phyloP scores from a whole-genome alignment of 352 stramenopile species.

The Phytophthora boehmeriae region DNA sequence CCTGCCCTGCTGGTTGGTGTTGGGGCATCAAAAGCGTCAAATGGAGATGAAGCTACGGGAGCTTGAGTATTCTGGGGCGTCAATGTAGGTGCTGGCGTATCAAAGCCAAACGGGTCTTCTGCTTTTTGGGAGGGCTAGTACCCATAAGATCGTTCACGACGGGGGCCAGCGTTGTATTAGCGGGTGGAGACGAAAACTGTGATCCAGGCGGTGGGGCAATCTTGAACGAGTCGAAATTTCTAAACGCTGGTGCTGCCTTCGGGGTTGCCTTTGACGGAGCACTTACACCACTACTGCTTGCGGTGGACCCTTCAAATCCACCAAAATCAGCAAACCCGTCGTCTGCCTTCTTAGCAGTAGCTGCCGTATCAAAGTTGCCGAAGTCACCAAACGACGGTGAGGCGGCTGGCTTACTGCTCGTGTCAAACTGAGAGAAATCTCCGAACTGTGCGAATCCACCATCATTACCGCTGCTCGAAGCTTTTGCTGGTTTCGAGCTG shows the following conservation, averaged over 20 bases:
- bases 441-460: slow-evolving; percentile 64
- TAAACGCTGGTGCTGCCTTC: slow-evolving; percentile 30
- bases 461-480: slow-evolving; percentile 16
- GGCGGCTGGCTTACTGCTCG: slow-evolving; percentile 35
- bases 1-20: slow-evolving; percentile 26
- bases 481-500: slow-evolving; percentile 32
- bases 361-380: slow-evolving; percentile 47
- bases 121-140: slow-evolving; percentile 52
- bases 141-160: slow-evolving; percentile 69
- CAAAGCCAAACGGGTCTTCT: slow-evolving; percentile 64
- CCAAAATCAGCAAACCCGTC: slow-evolving; percentile 59
- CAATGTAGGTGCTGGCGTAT: slow-evolving; percentile 33
- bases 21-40: slow-evolving; percentile 44
- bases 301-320: slow-evolving; percentile 45
- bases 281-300: slow-evolving; percentile 17
- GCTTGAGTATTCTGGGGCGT: slow-evolving; percentile 16
- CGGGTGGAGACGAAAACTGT: slow-evolving; percentile 44
- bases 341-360: slow-evolving; percentile 23
- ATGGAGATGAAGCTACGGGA: slow-evolving; percentile 35
- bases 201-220: slow-evolving; percentile 63
- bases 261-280: slow-evolving; percentile 32
- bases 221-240: slow-evolving; percentile 74
- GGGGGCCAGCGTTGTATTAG: slow-evolving; percentile 12
- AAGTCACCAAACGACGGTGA: slow-evolving; percentile 51
- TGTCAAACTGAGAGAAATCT: slow-evolving; percentile 82